Evolutionary conservation across 768 basidiomycete species (phyloP), one percentile per base, ranked within the genome.

Genomic region (Boletus edulis): DNA sequence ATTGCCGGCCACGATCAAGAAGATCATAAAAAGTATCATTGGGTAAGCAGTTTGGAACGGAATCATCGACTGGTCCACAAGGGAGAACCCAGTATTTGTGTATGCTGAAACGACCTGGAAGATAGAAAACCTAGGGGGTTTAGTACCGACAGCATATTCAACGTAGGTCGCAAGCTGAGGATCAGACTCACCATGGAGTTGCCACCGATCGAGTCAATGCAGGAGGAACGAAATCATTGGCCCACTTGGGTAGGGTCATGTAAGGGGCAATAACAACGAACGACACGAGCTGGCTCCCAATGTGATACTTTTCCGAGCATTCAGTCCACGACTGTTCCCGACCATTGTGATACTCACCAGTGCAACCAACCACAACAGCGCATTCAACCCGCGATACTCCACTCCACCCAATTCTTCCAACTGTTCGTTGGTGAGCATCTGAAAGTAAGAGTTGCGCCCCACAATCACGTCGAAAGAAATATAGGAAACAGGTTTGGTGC

Each of bases 351-450:
- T 34, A 78, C 89, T 64, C 67, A 95, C 93, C 34, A 73, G 67
- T 12, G 80, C 80, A 37, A 96, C 83, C 52, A 95, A 81, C 88
- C 90, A 95, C 11, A 94, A 74, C 47, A 97, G 69, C 3, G 87
- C 82, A 42, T 85, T 86, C 58, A 97, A 73, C 13, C 89, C 90
- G 11, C 94, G 81, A 66, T 91, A 98, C 68, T 99, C 96, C 8
- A 97, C 88, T 18, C 96, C 95, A 5, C 94, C 94, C 5, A 98
- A 74, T 68, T 97, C 93, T 60, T 96, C 94, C 61, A 91, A 74
- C 64, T 98, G 89, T 45, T 94, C 91, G 18, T 81, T 78, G 0
- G 86, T 90, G 50, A 96, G 72, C 59, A 70, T 75, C 37, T 81
- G 78, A 60, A 91, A 91, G 3, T 74, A 73, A 4, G 89, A 92